Conservation (phyloP, 2,329 filamentous ascomycete genomes). For the Tolypocladium sp. region DNA sequence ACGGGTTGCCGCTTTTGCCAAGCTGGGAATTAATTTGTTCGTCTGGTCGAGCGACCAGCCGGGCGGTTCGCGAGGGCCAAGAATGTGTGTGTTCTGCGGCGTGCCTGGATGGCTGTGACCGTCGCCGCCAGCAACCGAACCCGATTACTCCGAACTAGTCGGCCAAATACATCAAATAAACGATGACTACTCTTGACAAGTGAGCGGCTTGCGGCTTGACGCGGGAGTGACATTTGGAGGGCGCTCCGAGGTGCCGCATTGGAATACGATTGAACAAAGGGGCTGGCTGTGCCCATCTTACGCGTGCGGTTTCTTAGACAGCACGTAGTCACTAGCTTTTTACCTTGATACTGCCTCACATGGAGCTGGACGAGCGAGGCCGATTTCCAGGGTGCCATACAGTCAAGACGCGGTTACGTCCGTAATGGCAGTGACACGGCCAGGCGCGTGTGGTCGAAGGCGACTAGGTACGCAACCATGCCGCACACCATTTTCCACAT, state of each 20-base stretch:
- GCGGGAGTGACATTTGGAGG: background rate
- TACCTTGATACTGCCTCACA: background rate
- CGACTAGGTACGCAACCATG: background rate
- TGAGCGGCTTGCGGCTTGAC: background rate
- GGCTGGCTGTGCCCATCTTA: background rate
- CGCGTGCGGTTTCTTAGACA: background rate
- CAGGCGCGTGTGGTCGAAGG: background rate
- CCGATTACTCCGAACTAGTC: background rate
- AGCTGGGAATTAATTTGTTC: background rate
- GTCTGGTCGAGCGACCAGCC: background rate
- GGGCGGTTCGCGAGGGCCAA: background rate
- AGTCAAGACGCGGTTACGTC: too few relatives aligned
- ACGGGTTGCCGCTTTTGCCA: background rate
- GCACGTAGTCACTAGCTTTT: too few relatives aligned
- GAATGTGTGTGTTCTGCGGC: too few relatives aligned
- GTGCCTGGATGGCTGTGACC: too few relatives aligned
- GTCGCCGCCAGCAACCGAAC: background rate
- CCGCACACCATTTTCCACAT: background rate
- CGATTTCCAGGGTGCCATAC: too few relatives aligned
- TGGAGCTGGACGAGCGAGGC: background rate
- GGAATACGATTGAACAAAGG: background rate
- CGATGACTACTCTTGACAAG: background rate
- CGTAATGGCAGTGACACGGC: background rate
- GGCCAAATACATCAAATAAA: background rate
- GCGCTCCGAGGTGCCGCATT: too few relatives aligned